Evolutionary conservation across 257 asterid species (phyloP).

Genomic region (Solanum infundibuliforme): DNA sequence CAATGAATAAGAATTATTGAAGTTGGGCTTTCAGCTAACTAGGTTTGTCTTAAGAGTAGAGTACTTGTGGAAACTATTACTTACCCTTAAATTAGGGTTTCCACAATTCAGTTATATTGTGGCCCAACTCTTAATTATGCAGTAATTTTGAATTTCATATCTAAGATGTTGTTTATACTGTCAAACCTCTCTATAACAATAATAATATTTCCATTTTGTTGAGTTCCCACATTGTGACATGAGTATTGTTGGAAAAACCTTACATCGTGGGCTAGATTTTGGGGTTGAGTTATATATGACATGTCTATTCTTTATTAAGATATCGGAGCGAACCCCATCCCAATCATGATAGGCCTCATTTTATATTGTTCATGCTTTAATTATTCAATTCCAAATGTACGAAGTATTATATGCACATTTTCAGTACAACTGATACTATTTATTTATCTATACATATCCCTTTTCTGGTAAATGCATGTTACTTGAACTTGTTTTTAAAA

Average conservation of each 20-base stretch:
- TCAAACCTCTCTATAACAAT: neutral
- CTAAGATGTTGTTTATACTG: neutral
- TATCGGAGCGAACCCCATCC: neutral
- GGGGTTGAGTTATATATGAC: neutral
- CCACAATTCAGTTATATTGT: neutral
- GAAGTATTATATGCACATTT: neutral
- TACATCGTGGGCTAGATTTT: neutral
- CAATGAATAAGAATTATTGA: conserved; percentile 23
- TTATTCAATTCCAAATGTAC: neutral
- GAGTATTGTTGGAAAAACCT: neutral
- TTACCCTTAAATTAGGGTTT: conserved; percentile 1
- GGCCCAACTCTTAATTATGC: neutral
- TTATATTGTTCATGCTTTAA: neutral
- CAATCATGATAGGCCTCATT: neutral
- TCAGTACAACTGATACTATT: neutral
- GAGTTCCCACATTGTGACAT: neutral
- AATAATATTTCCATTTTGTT: neutral
- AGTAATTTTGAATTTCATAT: neutral
- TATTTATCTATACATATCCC: neutral
- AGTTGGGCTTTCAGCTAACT: conserved; percentile 17
- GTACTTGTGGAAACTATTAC: conserved; percentile 1
- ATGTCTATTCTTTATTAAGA: neutral
- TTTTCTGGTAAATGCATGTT: neutral
- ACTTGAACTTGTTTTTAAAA: no score
- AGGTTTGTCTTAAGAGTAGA: neutral